Base-by-base conservation (phyloP, 2,329 filamentous ascomycete species). In the Plectosphaerella sp. region DNA sequence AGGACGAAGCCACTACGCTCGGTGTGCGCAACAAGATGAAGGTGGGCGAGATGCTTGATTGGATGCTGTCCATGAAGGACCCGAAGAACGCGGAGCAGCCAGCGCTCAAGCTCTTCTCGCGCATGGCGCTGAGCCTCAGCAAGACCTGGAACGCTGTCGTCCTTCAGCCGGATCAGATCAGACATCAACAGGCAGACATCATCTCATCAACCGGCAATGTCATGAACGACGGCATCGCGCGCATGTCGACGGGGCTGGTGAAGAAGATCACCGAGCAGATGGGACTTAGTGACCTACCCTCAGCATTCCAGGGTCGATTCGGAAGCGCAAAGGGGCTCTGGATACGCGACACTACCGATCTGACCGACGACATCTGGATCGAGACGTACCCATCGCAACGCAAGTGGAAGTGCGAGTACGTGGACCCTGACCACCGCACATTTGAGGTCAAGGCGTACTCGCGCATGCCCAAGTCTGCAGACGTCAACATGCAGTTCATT, bases 291-390 rank as follows among this genome's bases (percentile, higher is more conserved):
- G 73, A 79, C n/a, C 63, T 80, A 0, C 87, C 87, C 0, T 80
- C 80, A 35, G 84, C 78, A 0, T 84, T 86, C 45, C 89, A 93
- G 64, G 88, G 74, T 2, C 79, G 89, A 1, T 79, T 92, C 36
- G 86, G 83, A 10, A 82, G 86, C 16, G 86, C 86, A 1, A 93
- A 93, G 64, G 89, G 89, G 0, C 74, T 92, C 57, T 92, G 88
- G 88, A 76, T 87, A 46, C 66, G 86, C 5, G 83, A 87, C 57
- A 71, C 74, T 0, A 61, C 71, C 1, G 75, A 79, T 24, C 66
- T 65, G 0, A 68, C 68, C 1, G 68, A 76, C 2, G 62, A 72
- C 0, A 67, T 83, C 15, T 89, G 85, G 86, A 88, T 91, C 42
- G 76, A 85, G 51, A 81, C 86, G 0, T 83, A 75, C 51, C 74